These are phyloP conservation scores for Boletellus sp. DNA, from an alignment of 1,284 basidiomycete species.

Conservation along the genomic window DNA sequence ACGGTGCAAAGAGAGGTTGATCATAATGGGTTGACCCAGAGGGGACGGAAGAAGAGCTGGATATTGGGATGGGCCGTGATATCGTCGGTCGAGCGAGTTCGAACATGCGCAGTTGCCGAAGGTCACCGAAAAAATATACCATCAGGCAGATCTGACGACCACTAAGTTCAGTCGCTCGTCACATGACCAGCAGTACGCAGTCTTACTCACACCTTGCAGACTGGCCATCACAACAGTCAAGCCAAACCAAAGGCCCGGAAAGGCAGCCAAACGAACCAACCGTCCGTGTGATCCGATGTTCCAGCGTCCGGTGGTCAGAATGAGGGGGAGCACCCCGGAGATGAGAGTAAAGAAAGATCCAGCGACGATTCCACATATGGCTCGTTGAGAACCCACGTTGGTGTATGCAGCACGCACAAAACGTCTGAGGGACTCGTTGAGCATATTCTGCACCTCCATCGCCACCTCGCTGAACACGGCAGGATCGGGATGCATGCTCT, in stretches of 20 bases:
- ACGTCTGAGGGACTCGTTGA: constrained; percentile 59
- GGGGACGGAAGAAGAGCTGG: constrained; percentile 16
- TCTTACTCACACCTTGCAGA: constrained; percentile 51
- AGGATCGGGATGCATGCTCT: constrained; percentile 55
- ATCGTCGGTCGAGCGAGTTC: constrained; percentile 66
- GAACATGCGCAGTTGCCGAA: constrained; percentile 72
- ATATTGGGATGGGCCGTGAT: constrained; percentile 42
- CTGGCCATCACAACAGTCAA: constrained; percentile 60
- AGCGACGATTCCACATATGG: constrained; percentile 63
- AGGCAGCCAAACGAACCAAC: constrained; percentile 56
- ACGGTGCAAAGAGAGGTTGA: constrained; percentile 10
- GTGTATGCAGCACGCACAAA: constrained; percentile 68
- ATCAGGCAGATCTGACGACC: constrained; percentile 49
- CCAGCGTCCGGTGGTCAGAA: constrained; percentile 28
- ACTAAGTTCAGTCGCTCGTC: neutral
- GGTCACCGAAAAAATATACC: constrained; percentile 78
- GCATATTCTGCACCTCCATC: constrained; percentile 52
- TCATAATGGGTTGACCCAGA: neutral
- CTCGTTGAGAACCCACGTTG: constrained; percentile 73
- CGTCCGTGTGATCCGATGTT: constrained; percentile 52
- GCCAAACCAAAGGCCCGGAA: constrained; percentile 70
- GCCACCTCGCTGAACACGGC: constrained; percentile 57
- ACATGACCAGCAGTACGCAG: neutral
- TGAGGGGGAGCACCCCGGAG: constrained; percentile 33
- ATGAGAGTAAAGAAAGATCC: constrained; percentile 44